phyloP scores from a whole-genome alignment of 2,329 filamentous ascomycete genomes.

The Penicillium sp. region DNA sequence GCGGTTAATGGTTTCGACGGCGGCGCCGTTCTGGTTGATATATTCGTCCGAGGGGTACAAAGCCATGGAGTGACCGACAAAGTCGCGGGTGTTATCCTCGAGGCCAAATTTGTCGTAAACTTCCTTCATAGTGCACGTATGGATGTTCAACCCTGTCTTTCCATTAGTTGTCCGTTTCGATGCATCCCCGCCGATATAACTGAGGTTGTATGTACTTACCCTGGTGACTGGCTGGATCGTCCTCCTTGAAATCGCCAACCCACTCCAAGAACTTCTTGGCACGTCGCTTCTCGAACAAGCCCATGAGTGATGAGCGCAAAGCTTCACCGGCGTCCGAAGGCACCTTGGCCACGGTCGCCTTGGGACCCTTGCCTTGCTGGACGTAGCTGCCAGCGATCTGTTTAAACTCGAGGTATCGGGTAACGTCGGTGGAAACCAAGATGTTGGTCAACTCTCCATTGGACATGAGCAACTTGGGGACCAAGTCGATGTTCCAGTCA shows the following conservation, averaged over 20 bases:
- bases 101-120: slow-evolving; percentile 98
- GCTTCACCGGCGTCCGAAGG: slow-evolving; percentile 90
- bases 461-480: slow-evolving; percentile 98
- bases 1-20: slow-evolving; percentile 82
- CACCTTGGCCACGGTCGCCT: slow-evolving; percentile 94
- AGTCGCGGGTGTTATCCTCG: slow-evolving; percentile 84
- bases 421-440: slow-evolving; percentile 91
- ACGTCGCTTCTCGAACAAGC: slow-evolving; percentile 93
- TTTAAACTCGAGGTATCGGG: slow-evolving; percentile 86
- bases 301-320: slow-evolving; percentile 90
- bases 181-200: not conserved
- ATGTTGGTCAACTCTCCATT: slow-evolving; percentile 99
- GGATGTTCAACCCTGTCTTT: slow-evolving; percentile 71
- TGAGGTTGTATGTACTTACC: slow-evolving; percentile 57
- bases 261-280: slow-evolving; percentile 97
- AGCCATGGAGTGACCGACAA: slow-evolving; percentile 97
- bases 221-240: slow-evolving; percentile 83
- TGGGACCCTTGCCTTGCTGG: slow-evolving; percentile 77
- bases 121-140: slow-evolving; percentile 87
- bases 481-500: slow-evolving; percentile 99
- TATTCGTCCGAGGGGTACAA: slow-evolving; percentile 90
- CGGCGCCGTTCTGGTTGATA: slow-evolving; percentile 68
- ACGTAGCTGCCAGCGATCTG: slow-evolving; percentile 96
- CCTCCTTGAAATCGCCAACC: slow-evolving; percentile 80
- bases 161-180: slow-evolving; percentile 20